These are phyloP conservation scores for Arctium lappa DNA, from an alignment of 129 eudicot species.

Conservation along the genomic window DNA sequence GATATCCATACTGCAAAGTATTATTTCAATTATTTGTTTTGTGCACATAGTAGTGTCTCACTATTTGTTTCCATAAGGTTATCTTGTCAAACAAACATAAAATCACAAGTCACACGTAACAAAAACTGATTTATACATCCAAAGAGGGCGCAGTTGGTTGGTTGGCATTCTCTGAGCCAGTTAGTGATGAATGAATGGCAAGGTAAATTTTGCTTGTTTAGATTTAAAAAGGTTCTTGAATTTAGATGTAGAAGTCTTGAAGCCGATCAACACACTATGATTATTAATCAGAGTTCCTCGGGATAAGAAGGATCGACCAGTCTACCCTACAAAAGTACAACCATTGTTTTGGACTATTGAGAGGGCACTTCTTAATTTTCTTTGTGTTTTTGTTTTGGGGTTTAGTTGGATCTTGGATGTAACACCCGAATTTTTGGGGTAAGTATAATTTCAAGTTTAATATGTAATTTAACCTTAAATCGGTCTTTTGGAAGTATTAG, in stretches of 20 bases:
- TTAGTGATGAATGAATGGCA: neutral
- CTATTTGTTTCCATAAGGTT: neutral
- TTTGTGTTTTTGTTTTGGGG: neutral
- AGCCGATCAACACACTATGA: neutral
- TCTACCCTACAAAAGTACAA: neutral
- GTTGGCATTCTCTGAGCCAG: neutral
- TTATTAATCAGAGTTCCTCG: neutral
- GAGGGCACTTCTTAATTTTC: neutral
- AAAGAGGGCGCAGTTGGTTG: neutral
- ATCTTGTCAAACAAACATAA: neutral
- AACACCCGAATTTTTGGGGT: no score
- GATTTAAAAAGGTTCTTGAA: neutral
- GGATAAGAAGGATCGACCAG: neutral
- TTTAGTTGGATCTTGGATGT: neutral
- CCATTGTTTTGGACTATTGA: neutral
- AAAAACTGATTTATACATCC: neutral
- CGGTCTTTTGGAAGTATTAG: no score
- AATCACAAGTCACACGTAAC: neutral
- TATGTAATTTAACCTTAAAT: no score
- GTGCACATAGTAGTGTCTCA: neutral
- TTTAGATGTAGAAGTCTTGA: neutral
- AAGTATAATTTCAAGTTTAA: no score
- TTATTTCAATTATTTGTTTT: neutral
- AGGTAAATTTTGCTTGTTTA: neutral
- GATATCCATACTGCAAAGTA: neutral